phyloP scores from a whole-genome alignment of 768 basidiomycete genomes.

The Sutorius australiensis region DNA sequence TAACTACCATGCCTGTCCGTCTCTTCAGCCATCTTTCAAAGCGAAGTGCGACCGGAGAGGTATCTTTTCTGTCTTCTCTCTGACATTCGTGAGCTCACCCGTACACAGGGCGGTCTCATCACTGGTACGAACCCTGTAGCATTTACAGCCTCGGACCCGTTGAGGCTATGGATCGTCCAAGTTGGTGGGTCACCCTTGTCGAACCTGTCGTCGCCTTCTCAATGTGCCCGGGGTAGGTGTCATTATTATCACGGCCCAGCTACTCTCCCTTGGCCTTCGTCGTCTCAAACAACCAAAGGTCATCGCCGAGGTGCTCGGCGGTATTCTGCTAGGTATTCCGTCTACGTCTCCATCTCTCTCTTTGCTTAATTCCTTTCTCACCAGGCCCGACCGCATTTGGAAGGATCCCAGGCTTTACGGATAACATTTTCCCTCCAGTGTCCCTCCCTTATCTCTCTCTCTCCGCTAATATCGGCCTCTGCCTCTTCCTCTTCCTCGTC shows the following conservation, averaged over 20 bases:
- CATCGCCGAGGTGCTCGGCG: constrained; percentile 81
- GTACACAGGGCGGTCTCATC: constrained; percentile 63
- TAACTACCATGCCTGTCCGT: constrained; percentile 18
- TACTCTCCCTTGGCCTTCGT: constrained; percentile 68
- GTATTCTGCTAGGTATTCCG: constrained; percentile 75
- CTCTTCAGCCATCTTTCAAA: neutral
- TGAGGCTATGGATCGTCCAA: constrained; percentile 77
- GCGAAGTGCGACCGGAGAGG: constrained; percentile 25
- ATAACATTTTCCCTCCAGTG: constrained; percentile 72
- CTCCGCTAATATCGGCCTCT: constrained; percentile 84
- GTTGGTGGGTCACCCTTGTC: constrained; percentile 46
- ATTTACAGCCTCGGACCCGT: constrained; percentile 63
- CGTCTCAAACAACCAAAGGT: constrained; percentile 82
- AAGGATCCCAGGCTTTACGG: constrained; percentile 83
- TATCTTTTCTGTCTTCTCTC: neutral
- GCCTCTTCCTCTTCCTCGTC: constrained; percentile 87
- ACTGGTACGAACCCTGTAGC: constrained; percentile 69
- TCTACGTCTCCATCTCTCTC: constrained; percentile 32
- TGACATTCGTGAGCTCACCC: neutral
- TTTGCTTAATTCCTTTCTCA: neutral
- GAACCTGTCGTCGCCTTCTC: neutral
- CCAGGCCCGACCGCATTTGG: constrained; percentile 57
- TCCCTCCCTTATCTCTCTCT: constrained; percentile 80
- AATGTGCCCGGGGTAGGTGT: constrained; percentile 53
- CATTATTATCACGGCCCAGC: constrained; percentile 76